phyloP scores from a whole-genome alignment of 352 stramenopile genomes.

The Phytopythium montanum region DNA sequence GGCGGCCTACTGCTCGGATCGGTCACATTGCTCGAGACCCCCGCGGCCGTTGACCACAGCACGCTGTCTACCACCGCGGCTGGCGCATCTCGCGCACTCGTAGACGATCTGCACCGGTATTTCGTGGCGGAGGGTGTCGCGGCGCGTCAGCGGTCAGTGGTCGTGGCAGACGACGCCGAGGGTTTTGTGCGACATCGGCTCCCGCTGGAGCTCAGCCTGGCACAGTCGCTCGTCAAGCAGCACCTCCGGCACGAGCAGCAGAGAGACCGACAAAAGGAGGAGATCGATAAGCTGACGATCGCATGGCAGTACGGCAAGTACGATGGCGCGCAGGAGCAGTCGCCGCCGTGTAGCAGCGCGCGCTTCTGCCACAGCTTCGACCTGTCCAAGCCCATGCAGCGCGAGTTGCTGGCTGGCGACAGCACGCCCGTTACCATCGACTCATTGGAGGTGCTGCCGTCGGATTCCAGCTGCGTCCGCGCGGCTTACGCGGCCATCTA shows the following conservation, averaged over 20 bases:
- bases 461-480: background rate
- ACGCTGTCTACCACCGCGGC: background rate
- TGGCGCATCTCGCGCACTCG: constrained; percentile 22
- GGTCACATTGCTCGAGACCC: constrained; percentile 43
- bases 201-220: constrained; percentile 60
- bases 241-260: constrained; percentile 23
- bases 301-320: constrained; percentile 83
- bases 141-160: constrained; percentile 30
- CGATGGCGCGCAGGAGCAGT: constrained; percentile 7
- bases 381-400: constrained; percentile 53
- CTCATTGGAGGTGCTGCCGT: constrained; percentile 5
- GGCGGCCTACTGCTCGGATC: constrained; percentile 52
- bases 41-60: constrained; percentile 10
- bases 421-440: constrained; percentile 28
- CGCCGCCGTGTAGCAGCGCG: constrained; percentile 10
- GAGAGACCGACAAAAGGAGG: constrained; percentile 5
- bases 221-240: constrained; percentile 62
- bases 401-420: constrained; percentile 42
- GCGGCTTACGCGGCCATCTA: constrained; percentile 32
- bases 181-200: constrained; percentile 37
- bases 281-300: constrained; percentile 39
- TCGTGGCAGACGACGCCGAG: constrained; percentile 34
- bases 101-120: constrained; percentile 58
- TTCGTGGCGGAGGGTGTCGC: constrained; percentile 58
- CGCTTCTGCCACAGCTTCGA: constrained; percentile 79